Conservation (phyloP, 768 basidiomycete genomes). For the Amanita inopinata region DNA sequence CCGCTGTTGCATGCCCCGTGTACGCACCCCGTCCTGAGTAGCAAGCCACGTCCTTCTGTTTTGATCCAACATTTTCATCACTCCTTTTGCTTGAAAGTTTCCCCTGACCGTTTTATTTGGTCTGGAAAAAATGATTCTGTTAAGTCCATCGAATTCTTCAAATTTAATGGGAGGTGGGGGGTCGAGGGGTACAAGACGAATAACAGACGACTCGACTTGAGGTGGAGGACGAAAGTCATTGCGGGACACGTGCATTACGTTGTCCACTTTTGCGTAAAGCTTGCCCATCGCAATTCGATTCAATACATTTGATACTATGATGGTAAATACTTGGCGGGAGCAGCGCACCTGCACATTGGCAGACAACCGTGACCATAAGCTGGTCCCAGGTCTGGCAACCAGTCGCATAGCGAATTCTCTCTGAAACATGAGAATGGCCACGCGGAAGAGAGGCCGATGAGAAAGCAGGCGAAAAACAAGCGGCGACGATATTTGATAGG, state of each 20-base stretch:
- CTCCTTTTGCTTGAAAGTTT: slow-evolving; percentile 89
- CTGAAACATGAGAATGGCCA: slow-evolving; percentile 99
- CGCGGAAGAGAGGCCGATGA: slow-evolving; percentile 87
- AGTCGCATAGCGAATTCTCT: slow-evolving; percentile 94
- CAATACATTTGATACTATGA: no score
- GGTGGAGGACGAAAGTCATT: slow-evolving; percentile 97
- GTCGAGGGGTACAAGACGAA: slow-evolving; percentile 84
- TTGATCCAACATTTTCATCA: slow-evolving; percentile 87
- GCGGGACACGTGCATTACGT: slow-evolving; percentile 92
- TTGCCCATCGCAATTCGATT: no score
- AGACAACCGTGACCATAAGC: slow-evolving; percentile 87
- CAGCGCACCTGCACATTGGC: slow-evolving; percentile 77
- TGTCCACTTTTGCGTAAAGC: slow-evolving; percentile 92
- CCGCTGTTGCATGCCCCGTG: background rate
- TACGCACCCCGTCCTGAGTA: slow-evolving; percentile 51
- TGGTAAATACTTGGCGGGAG: no score
- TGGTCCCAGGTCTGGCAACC: slow-evolving; percentile 73
- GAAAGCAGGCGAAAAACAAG: slow-evolving; percentile 96
- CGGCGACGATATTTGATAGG: slow-evolving; percentile 97
- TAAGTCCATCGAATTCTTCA: slow-evolving; percentile 95
- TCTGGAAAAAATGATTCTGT: slow-evolving; percentile 80
- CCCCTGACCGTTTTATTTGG: slow-evolving; percentile 87
- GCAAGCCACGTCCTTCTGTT: slow-evolving; percentile 93
- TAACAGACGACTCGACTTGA: slow-evolving; percentile 86
- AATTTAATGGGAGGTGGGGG: slow-evolving; percentile 95